Evolutionary conservation across 192 early-diverging fungal species (phyloP).

Genomic region (Pilobolus umbonatus): DNA sequence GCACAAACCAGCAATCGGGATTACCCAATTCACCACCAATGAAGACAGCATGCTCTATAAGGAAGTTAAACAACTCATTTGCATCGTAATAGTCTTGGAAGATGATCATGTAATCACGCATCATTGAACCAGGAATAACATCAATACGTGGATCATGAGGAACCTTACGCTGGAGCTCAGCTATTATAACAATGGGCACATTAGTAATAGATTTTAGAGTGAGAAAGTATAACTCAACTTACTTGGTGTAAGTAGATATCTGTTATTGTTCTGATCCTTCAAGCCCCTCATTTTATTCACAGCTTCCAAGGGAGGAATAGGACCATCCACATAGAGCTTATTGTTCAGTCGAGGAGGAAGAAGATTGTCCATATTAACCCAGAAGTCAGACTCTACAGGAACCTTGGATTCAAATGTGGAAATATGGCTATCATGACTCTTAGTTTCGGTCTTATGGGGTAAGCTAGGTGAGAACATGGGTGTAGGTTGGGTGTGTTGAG

Average conservation of each 20-base stretch:
- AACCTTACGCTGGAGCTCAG: conserved; percentile 21
- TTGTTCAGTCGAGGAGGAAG: neutral
- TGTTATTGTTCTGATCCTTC: neutral
- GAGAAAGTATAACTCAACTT: neutral
- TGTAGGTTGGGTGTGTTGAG: neutral
- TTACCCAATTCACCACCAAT: conserved; percentile 25
- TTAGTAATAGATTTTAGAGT: neutral
- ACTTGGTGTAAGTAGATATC: conserved; percentile 22
- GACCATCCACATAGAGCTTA: conserved; percentile 6
- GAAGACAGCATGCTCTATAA: conserved; percentile 21
- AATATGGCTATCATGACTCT: no score
- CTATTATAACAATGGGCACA: neutral
- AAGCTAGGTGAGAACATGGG: neutral
- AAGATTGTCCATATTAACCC: neutral
- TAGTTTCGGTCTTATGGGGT: neutral
- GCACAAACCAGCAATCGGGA: conserved; percentile 30
- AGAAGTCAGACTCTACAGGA: conserved; percentile 6
- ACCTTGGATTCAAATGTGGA: neutral
- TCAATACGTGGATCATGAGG: conserved; percentile 29
- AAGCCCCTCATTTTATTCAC: conserved; percentile 9
- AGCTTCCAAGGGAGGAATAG: conserved; percentile 25
- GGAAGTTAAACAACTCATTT: conserved; percentile 19
- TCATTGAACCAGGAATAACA: conserved; percentile 18
- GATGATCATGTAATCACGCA: conserved; percentile 25
- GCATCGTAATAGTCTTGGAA: conserved; percentile 29